A percentile compares a stretch with the other conserved stretches of the same genome.
phyloP scores from a whole-genome alignment of 805 yeast species.

The Saccharomycopsis sp. region DNA sequence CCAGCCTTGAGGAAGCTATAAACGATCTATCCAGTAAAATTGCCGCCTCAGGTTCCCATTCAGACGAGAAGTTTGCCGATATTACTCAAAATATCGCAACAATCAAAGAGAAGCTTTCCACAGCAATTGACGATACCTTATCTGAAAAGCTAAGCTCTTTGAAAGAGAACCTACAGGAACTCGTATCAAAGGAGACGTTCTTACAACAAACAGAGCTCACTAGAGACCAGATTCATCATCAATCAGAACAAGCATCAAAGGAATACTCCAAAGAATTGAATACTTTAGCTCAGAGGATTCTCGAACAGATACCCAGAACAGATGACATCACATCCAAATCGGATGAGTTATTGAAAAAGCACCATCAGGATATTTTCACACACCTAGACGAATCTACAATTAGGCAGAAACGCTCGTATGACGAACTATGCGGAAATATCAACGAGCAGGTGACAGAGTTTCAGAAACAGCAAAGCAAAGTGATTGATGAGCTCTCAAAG shows the following conservation, averaged over 20 bases:
- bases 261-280: neutral
- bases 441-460: neutral
- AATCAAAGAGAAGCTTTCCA: neutral
- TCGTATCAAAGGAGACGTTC: neutral
- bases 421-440: neutral
- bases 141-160: neutral
- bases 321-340: neutral
- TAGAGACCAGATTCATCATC: too few species aligned
- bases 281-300: neutral
- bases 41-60: neutral
- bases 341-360: neutral
- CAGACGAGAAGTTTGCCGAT: neutral
- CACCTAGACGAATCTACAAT: neutral
- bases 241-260: too few species aligned
- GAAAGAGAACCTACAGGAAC: neutral
- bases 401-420: neutral
- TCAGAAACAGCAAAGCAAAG: neutral
- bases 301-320: neutral
- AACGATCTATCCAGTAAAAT: neutral
- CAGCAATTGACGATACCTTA: neutral
- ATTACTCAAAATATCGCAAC: neutral
- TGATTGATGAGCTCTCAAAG: neutral
- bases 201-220: neutral
- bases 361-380: neutral
- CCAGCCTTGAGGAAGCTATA: neutral